These are phyloP conservation scores for Pogostemon cablin DNA, from an alignment of 257 asterid species.

Conservation along the genomic window DNA sequence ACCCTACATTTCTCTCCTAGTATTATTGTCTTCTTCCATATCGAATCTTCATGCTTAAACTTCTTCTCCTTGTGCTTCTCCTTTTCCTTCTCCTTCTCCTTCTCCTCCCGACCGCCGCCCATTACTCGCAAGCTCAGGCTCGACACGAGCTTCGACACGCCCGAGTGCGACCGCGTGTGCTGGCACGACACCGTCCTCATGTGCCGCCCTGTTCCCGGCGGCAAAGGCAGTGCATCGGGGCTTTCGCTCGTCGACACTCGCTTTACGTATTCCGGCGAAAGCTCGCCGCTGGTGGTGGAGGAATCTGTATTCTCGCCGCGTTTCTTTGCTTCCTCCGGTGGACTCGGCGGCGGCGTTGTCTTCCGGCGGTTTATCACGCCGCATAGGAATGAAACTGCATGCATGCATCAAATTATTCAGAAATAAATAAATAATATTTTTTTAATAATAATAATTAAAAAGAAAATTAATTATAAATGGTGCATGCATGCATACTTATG, in stretches of 20 bases:
- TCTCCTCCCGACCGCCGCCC: slow-evolving; percentile 30
- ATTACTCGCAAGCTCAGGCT: slow-evolving; percentile 57
- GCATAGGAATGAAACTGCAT: slow-evolving; percentile 58
- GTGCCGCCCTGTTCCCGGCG: slow-evolving; percentile 32
- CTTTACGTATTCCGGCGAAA: background rate
- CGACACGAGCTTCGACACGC: slow-evolving; percentile 41
- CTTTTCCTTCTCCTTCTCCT: slow-evolving; percentile 36
- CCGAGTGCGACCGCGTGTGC: slow-evolving; percentile 43
- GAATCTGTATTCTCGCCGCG: background rate
- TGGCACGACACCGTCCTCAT: slow-evolving; percentile 43
- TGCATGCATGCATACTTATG: slow-evolving; percentile 24
- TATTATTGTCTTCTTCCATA: slow-evolving; percentile 90
- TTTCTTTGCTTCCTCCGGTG: slow-evolving; percentile 3
- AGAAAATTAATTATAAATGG: background rate
- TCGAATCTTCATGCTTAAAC: slow-evolving; percentile 69
- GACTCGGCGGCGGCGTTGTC: slow-evolving; percentile 23
- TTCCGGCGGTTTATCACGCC: slow-evolving; percentile 49
- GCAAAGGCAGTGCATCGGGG: slow-evolving; percentile 26
- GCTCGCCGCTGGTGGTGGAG: background rate
- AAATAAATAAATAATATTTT: background rate
- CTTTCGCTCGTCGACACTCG: background rate
- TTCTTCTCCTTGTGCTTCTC: slow-evolving; percentile 42
- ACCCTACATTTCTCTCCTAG: slow-evolving; percentile 84
- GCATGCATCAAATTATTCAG: slow-evolving; percentile 33
- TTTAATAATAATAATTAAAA: too few relatives aligned